Evolutionary conservation across 495 filamentous ascomycete genomes (phyloP).

Genomic region (Tuber microsphaerosporum): DNA sequence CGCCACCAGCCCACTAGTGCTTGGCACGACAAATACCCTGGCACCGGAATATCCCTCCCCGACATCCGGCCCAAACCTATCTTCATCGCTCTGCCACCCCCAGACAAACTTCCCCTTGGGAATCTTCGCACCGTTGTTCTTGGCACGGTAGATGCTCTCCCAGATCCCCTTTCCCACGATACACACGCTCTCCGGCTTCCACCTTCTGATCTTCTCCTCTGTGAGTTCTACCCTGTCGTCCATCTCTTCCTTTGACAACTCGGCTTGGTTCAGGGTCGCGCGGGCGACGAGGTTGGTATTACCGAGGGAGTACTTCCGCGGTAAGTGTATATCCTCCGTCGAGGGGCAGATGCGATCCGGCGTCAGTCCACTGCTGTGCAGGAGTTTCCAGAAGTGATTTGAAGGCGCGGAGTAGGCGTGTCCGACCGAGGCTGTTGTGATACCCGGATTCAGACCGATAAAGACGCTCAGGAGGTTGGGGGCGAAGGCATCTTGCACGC

Average conservation of each 20-base stretch:
- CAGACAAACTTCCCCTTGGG: constrained; percentile 68
- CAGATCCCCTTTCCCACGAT: constrained; percentile 93
- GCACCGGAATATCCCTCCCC: constrained; percentile 65
- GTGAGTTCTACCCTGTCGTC: constrained; percentile 65
- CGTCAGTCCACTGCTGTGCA: constrained; percentile 69
- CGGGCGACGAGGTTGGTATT: constrained; percentile 88
- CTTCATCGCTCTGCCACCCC: constrained; percentile 77
- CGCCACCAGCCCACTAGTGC: constrained; percentile 81
- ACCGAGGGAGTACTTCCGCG: constrained; percentile 65
- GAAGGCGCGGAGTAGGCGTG: constrained; percentile 89
- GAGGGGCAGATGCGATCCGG: constrained; percentile 52
- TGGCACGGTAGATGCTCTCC: constrained; percentile 78
- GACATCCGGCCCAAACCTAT: constrained; percentile 61
- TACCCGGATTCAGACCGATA: constrained; percentile 84
- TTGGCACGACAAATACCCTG: constrained; percentile 77
- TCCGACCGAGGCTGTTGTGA: constrained; percentile 67
- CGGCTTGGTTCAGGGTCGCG: constrained; percentile 69
- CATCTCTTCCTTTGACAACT: constrained; percentile 76
- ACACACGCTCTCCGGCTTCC: constrained; percentile 69
- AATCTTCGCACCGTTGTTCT: constrained; percentile 52
- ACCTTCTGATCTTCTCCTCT: constrained; percentile 67
- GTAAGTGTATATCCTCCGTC: constrained; percentile 64
- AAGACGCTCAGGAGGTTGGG: constrained; percentile 73
- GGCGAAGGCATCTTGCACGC: constrained; percentile 67
- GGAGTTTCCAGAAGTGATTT: constrained; percentile 89